Evolutionary conservation across 108 stramenopile genomes (phyloP).

Genomic region (Ochromonas danica): DNA sequence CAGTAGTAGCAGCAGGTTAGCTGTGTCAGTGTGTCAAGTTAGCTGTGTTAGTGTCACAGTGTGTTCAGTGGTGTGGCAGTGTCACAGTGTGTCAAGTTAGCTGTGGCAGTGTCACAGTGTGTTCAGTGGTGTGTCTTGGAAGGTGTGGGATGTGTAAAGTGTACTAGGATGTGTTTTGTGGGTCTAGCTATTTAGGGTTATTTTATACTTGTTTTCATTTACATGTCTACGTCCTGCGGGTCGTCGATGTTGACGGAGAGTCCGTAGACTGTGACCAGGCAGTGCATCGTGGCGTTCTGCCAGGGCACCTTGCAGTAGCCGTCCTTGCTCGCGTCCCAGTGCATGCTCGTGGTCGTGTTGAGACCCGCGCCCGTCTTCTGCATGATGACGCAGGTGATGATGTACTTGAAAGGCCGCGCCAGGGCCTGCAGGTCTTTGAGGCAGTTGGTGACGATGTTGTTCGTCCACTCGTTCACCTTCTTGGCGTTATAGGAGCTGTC

Average conservation of each 20-base stretch:
- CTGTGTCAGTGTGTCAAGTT: too few relatives aligned
- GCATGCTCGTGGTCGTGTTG: slow-evolving; percentile 65
- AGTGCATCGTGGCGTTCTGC: slow-evolving; percentile 73
- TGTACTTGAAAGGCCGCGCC: slow-evolving; percentile 75
- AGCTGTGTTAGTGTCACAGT: too few relatives aligned
- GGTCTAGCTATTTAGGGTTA: neutral
- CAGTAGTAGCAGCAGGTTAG: too few relatives aligned
- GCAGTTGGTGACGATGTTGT: slow-evolving; percentile 66
- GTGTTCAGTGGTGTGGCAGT: too few relatives aligned
- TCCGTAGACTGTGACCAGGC: slow-evolving; percentile 70
- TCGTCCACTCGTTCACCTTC: slow-evolving; percentile 66
- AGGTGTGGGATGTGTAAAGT: too few relatives aligned
- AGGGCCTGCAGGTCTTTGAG: slow-evolving; percentile 71
- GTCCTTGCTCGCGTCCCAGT: slow-evolving; percentile 70
- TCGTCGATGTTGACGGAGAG: slow-evolving; percentile 60
- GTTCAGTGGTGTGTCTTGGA: too few relatives aligned
- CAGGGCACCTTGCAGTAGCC: slow-evolving; percentile 63
- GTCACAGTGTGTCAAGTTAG: too few relatives aligned
- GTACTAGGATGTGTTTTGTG: too few relatives aligned
- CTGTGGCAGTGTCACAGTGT: too few relatives aligned
- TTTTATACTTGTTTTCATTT: slow-evolving; percentile 13
- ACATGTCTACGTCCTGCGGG: slow-evolving; percentile 43
- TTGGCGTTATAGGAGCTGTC: slow-evolving; percentile 60
- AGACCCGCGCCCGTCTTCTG: slow-evolving; percentile 75
- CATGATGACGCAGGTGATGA: slow-evolving; percentile 72